Percentiles rank a stretch among this genome's conserved stretches.
These are phyloP conservation scores for Scheffersomyces illinoinensis DNA, from an alignment of 1,139 yeast species.

Conservation along the genomic window DNA sequence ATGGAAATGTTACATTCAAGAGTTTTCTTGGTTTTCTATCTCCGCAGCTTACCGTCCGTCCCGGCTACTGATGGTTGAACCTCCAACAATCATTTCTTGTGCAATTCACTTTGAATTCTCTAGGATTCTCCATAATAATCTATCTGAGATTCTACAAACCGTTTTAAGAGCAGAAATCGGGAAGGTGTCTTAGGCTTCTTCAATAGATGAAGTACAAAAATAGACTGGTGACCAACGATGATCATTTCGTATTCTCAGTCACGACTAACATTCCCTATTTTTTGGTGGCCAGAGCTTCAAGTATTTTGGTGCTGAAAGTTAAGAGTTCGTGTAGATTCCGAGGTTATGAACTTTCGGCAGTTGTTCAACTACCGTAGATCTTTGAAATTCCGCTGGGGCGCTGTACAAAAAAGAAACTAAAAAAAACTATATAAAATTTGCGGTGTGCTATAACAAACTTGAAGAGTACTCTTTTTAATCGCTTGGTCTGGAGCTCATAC, in stretches of 20 bases:
- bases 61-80: background rate
- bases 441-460: background rate
- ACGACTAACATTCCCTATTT: background rate
- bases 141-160: background rate
- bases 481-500: background rate
- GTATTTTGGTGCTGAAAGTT: background rate
- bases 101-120: background rate
- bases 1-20: background rate
- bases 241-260: background rate
- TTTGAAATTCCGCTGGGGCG: background rate
- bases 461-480: background rate
- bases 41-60: background rate
- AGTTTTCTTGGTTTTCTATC: background rate
- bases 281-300: background rate
- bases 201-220: background rate
- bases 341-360: background rate
- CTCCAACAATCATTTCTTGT: background rate
- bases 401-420: background rate
- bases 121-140: background rate
- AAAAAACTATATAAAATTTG: background rate
- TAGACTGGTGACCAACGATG: background rate
- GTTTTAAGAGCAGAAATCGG: background rate
- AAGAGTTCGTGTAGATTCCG: background rate
- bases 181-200: background rate
- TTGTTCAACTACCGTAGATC: background rate